Base-by-base conservation (phyloP, 805 yeast genomes). In the Lachancea sp. region DNA sequence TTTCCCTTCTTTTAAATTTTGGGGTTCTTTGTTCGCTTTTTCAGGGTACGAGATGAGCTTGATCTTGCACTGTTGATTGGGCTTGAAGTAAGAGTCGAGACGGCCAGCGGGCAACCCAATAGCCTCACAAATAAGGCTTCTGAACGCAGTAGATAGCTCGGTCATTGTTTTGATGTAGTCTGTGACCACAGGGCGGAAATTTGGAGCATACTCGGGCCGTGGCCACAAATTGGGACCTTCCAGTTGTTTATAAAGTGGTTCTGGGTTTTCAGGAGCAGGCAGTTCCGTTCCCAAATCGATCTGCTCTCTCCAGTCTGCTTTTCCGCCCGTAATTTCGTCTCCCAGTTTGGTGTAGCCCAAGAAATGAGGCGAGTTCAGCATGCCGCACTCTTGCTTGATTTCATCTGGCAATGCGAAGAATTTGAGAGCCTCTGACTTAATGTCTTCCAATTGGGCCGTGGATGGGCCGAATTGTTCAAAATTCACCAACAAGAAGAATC, bases 211-310 rank as follows among this genome's bases (percentile, higher is more conserved):
- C 4, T 52, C 41, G 26, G 64, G 67, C 27, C 72, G 70, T 0
- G 81, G 79, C 75, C 78, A 79, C 45, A 68, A 56, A 52, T 77
- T 77, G 5, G 83, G 82, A 0, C 84, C 84, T 49, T 74, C 78
- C 43, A 79, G 62, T 41, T 75, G 72, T 42, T 64, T 62, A 65
- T 75, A 77, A 12, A 73, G 30, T 16, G 66, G 73, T 33, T 57
- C 66, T 8, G 35, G 44, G 8, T 53, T 36, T 16, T 45, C 49
- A 0, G 78, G 78, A 10, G 71, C 68, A 3, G 74, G 69, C 29
- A 73, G 59, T 48, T 72, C 77, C 5, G 80, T 75, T 3, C 77
- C 83, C 45, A 79, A 64, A 54, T 79, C 85, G 47, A 74, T 72
- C 59, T 80, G 85, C 53, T 79, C 85, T 46, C 84, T 64, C 72